Evolutionary conservation across 2,329 filamentous ascomycete genomes (phyloP), one percentile per base, ranked within the genome.

Genomic region (Fusarium floridanum): DNA sequence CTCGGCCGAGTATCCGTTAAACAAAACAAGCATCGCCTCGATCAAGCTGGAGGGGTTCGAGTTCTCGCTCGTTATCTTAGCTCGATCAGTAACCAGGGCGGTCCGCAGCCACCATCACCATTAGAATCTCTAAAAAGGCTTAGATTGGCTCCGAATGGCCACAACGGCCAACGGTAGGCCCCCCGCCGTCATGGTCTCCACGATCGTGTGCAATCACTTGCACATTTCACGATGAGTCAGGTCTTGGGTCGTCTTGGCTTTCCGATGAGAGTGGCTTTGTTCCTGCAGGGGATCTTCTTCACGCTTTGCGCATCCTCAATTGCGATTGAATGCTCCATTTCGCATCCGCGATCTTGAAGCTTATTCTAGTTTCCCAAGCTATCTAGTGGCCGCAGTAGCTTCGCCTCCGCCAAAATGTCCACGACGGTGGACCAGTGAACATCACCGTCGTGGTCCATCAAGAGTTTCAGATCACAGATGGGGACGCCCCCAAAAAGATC

Each of bases 401-500:
- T 53, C 43, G 41, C 60, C 60, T 48, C 41, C 29, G 39, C 37
- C 37, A 48, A 43, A 41, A 32, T 20, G n/a, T 29, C 39, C 43
- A 45, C 29, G n/a, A n/a, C 22, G 24, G 32, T 27, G 60, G n/a
- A 27, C 22, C 43, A 48, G 14, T 22, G 22, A 48, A 17, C 8
- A 48, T 16, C 27, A 55, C 48, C 48, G 27, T 32, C 27, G 27
- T 55, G 48, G 27, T 32, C 48, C 27, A 29, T 55, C 48, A 55
- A 17, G 12, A 20, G 48, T 55, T 55, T 55, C 27, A 55, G 27
- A 20, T 12, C 48, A 55, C 27, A 55, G 48, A 55, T 55, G 48
- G 48, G 48, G 36, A 12, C 37, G 22, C 60, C 67, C 41, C 37
- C n/a, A 24, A 20, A 32, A 74, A 63, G 29, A 16, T 74, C 68